Conservation (phyloP, 257 asterid species). For the Solanum pinnatisectum region DNA sequence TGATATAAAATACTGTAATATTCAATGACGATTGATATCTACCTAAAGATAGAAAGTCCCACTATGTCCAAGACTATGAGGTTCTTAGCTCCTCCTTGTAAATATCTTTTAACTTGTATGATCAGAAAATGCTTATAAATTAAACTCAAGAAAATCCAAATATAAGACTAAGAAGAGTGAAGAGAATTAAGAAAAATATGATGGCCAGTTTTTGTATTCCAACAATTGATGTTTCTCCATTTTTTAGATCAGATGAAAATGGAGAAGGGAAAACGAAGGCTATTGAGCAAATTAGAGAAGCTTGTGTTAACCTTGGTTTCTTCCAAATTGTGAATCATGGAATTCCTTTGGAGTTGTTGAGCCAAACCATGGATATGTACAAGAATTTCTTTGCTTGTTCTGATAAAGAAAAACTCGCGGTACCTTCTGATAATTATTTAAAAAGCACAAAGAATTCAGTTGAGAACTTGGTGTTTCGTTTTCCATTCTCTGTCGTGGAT, state of each 20-base stretch:
- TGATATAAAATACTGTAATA: no score
- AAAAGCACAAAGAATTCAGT: constrained; percentile 26
- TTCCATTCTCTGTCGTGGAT: constrained; percentile 11
- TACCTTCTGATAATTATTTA: constrained; percentile 20
- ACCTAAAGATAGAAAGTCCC: no score
- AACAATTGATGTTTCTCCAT: neutral
- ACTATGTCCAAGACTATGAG: no score
- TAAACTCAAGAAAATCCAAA: neutral
- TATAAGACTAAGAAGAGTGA: neutral
- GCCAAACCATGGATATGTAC: constrained; percentile 20
- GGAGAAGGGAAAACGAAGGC: neutral
- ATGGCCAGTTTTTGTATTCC: neutral
- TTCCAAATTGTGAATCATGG: constrained; percentile 34
- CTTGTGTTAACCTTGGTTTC: constrained; percentile 32
- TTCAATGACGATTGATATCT: no score
- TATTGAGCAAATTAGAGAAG: neutral
- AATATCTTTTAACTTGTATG: neutral
- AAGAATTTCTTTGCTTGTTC: constrained; percentile 21
- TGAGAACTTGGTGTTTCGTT: constrained; percentile 23
- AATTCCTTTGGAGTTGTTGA: constrained; percentile 19
- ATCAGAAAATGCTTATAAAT: neutral
- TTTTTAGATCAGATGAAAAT: neutral
- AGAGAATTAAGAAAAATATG: neutral
- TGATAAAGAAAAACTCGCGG: constrained; percentile 26
- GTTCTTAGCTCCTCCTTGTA: no score